Conservation (phyloP, 768 basidiomycete species). For the Hypholoma fasciculare region DNA sequence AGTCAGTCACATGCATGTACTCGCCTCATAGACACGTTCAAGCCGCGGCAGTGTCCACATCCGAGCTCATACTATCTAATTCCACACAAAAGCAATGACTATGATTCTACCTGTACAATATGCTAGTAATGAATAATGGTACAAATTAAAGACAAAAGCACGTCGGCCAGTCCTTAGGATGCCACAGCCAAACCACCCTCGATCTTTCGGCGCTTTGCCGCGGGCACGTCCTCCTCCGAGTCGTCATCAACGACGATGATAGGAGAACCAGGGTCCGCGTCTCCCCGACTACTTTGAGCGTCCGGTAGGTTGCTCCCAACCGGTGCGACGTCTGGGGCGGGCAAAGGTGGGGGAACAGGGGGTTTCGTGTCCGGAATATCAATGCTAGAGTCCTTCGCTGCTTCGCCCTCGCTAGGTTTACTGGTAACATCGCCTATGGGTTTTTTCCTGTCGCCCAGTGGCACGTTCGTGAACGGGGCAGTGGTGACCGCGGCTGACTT, state of each 20-base stretch:
- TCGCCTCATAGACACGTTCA: too few species aligned
- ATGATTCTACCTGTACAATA: slow-evolving; percentile 19
- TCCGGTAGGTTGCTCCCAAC: slow-evolving; percentile 9
- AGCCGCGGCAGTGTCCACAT: too few species aligned
- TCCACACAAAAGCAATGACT: background rate
- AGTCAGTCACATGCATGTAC: too few species aligned
- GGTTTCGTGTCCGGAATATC: slow-evolving; percentile 6
- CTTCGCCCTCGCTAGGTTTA: background rate
- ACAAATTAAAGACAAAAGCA: slow-evolving; percentile 4
- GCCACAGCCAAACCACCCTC: slow-evolving; percentile 25
- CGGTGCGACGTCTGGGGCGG: slow-evolving; percentile 5
- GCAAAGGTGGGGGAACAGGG: slow-evolving; percentile 3
- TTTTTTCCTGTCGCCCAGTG: slow-evolving; percentile 28
- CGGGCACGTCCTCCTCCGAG: slow-evolving; percentile 55
- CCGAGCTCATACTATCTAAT: background rate
- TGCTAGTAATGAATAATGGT: slow-evolving; percentile 7
- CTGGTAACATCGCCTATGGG: slow-evolving; percentile 7
- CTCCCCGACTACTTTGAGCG: slow-evolving; percentile 24
- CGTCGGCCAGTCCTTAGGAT: slow-evolving; percentile 12
- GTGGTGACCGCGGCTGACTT: slow-evolving; percentile 22
- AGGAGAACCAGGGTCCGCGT: slow-evolving; percentile 46
- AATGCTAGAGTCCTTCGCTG: background rate
- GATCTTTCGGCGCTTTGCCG: slow-evolving; percentile 56
- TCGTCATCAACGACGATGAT: slow-evolving; percentile 68
- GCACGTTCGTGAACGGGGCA: slow-evolving; percentile 47